Base-by-base conservation (phyloP, 768 basidiomycete genomes). In the Mrakia hoshinonis region DNA sequence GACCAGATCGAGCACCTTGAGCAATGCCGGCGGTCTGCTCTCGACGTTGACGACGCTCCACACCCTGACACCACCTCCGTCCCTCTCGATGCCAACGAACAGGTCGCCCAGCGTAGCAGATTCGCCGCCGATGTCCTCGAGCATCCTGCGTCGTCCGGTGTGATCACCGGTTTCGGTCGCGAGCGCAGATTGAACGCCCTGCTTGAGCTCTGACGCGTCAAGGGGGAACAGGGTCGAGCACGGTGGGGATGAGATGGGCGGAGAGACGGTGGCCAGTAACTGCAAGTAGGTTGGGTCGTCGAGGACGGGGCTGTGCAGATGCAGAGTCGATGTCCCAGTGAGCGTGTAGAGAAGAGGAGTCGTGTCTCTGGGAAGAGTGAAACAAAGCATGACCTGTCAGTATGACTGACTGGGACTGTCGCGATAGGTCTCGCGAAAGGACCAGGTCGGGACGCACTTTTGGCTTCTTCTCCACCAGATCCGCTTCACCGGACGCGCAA, bases 221-320 rank as follows among this genome's bases (percentile, higher is more conserved):
- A 92, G 80, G 83, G 87, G 87, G 75, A 89, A 88, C 49, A 90
- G 79, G 22, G 81, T 82, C 5, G 88, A 87, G 49, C 76, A 61
- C 46, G 43, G 60, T 74, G 74, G 72, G 82, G 69, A 46, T 81
- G 79, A 72, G 82, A 79, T 68, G 84, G 20, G 86, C 75, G 46
- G 88, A 85, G n/a, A 86, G 85, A 74, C 83, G 86, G 10, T 86
- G 78, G 77, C 93, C 90, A 60, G 94, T 77, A 2, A 89, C 78
- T 95, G 93, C 49, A 96, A 83, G 77, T 86, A 85, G 73, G 87
- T 86, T 15, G 92, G 91, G 20, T 87, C 86, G 78, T 96, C 93
- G 55, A 96, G 81, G 15, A 96, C 90, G 6, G 93, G 91, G 43
- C 90, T 81, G 79, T 91, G 94, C 76, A 96, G 86, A 29, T 93